These are phyloP conservation scores for Colletotrichum sp. DNA, from an alignment of 2,329 filamentous ascomycete genomes.

Conservation along the genomic window DNA sequence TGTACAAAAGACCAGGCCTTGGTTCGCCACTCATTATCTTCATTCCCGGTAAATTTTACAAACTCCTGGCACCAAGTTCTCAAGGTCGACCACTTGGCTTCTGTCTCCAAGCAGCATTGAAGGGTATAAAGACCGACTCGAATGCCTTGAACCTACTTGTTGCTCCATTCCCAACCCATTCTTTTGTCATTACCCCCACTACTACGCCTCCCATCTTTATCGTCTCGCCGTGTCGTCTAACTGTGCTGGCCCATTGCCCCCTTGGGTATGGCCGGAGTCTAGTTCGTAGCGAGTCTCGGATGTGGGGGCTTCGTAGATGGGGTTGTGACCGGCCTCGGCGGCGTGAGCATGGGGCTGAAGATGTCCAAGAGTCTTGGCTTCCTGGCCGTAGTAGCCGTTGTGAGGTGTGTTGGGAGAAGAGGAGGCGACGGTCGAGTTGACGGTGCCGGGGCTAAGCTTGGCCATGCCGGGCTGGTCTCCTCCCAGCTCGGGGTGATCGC, in stretches of 20 bases:
- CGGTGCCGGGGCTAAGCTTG: neutral
- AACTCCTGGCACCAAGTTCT: neutral
- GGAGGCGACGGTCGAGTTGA: neutral
- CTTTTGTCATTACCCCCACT: neutral
- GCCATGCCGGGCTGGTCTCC: neutral
- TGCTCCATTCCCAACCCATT: neutral
- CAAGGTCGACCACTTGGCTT: neutral
- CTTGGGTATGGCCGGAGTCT: neutral
- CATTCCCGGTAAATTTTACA: neutral
- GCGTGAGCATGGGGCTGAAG: slow-evolving; percentile 7
- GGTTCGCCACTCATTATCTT: neutral
- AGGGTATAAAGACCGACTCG: neutral
- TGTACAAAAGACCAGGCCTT: neutral
- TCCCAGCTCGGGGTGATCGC: neutral
- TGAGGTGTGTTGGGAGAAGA: neutral
- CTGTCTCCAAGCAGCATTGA: neutral
- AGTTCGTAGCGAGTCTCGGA: slow-evolving; percentile 9
- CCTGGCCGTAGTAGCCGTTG: slow-evolving; percentile 7
- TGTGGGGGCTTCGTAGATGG: slow-evolving; percentile 12
- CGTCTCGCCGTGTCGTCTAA: neutral
- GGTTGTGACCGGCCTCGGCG: slow-evolving; percentile 3
- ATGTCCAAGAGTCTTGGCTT: slow-evolving; percentile 1
- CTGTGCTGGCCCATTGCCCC: neutral
- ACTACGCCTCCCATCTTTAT: neutral
- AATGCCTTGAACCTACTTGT: neutral